These are phyloP conservation scores for Huntiella bhutanensis DNA, from an alignment of 2,329 filamentous ascomycete genomes.

Conservation along the genomic window DNA sequence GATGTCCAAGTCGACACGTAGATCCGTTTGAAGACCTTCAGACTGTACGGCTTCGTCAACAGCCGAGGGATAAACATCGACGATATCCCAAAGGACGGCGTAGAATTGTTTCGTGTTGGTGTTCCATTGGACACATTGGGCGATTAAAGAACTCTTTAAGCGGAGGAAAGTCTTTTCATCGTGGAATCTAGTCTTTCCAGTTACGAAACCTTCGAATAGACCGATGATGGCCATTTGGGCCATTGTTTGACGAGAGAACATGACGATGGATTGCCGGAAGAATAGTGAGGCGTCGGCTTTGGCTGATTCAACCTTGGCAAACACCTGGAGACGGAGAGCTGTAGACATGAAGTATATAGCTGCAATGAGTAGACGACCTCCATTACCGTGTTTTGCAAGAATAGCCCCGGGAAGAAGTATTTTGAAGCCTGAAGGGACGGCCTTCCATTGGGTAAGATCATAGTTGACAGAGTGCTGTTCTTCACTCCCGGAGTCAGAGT, in stretches of 20 bases:
- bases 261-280: conserved; percentile 5
- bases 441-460: conserved; percentile 7
- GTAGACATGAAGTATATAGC: conserved; percentile 4
- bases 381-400: background rate
- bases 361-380: conserved; percentile 1
- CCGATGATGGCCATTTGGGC: conserved; percentile 5
- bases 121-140: background rate
- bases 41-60: conserved; percentile 6
- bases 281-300: background rate
- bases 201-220: background rate
- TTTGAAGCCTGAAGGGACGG: conserved; percentile 4
- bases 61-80: conserved; percentile 3
- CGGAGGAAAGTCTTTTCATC: background rate
- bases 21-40: background rate
- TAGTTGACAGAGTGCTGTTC: conserved; percentile 8
- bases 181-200: background rate
- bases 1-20: background rate
- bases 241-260: background rate
- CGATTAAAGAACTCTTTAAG: background rate
- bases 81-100: conserved; percentile 3
- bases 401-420: background rate
- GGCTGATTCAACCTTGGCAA: background rate
- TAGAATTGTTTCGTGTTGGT: background rate
- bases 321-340: background rate
- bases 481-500: conserved; percentile 19